phyloP scores from a whole-genome alignment of 768 basidiomycete genomes.

The Lyophyllum semitale region DNA sequence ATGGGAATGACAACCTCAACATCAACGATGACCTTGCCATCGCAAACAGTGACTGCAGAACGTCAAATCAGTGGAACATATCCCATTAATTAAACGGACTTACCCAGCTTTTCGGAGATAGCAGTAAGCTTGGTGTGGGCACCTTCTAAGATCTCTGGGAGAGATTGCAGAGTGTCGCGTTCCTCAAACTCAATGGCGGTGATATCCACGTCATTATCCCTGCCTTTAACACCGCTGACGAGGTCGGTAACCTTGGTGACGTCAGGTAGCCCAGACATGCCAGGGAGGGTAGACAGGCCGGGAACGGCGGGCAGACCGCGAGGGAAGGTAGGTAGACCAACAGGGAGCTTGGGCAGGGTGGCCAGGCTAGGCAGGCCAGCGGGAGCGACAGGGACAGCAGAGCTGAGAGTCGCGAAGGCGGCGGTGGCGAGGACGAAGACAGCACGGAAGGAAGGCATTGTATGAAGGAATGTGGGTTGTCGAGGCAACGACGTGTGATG shows the following conservation, averaged over 20 bases:
- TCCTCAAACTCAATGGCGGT: neutral
- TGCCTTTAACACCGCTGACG: neutral
- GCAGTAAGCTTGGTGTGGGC: neutral
- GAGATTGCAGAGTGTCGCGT: slow-evolving; percentile 1
- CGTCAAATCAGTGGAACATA: neutral
- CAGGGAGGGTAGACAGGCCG: no score
- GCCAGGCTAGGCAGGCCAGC: neutral
- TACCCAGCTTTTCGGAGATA: neutral
- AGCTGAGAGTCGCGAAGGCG: slow-evolving; percentile 18
- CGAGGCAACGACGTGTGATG: neutral
- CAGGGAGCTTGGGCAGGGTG: no score
- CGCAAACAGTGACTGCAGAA: slow-evolving; percentile 3
- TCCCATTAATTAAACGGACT: no score
- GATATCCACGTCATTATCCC: neutral
- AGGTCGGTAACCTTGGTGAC: neutral
- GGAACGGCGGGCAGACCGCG: no score
- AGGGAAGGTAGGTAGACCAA: no score
- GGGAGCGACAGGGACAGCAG: slow-evolving; percentile 10
- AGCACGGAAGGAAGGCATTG: slow-evolving; percentile 25
- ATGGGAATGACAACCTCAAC: slow-evolving; percentile 16
- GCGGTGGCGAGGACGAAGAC: slow-evolving; percentile 17
- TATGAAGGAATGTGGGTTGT: slow-evolving; percentile 17
- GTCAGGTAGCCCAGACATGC: neutral
- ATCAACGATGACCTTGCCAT: slow-evolving; percentile 7
- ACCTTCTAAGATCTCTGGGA: slow-evolving; percentile 4